Evolutionary conservation across 768 basidiomycete genomes (phyloP), one percentile per base, ranked within the genome.

Genomic region (Asterophora parasitica): DNA sequence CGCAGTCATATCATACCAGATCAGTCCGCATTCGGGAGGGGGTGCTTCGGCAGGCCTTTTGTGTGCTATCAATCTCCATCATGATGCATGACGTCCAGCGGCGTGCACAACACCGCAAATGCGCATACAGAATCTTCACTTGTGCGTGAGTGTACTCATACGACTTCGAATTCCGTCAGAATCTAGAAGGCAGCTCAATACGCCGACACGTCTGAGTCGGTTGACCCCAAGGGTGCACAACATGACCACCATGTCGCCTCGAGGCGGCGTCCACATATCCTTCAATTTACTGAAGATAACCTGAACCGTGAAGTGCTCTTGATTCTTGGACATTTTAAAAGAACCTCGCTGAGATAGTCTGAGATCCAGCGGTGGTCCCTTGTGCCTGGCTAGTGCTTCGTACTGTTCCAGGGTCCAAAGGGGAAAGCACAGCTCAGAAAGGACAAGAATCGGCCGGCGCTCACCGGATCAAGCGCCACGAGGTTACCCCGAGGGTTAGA

Each of bases 371-470:
- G n/a, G n/a, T n/a, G n/a, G n/a, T n/a, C 39, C 49, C 49, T 50
- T 42, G 49, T 50, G 49, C 49, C 49, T 50, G 38, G 33, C n/a
- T 42, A 27, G 13, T 23, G 23, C 23, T 6, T 23, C n/a, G n/a
- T n/a, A n/a, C n/a, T n/a, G n/a, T n/a, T n/a, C n/a, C n/a, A n/a
- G n/a, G n/a, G n/a, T n/a, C n/a, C n/a, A n/a, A n/a, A n/a, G n/a
- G n/a, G n/a, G n/a, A n/a, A n/a, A n/a, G n/a, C n/a, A n/a, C n/a
- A n/a, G n/a, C n/a, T n/a, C n/a, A n/a, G n/a, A n/a, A 42, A 42
- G 42, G 42, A 13, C 17, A 42, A 42, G 19, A 31, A 28, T 17
- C 42, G 42, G 42, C 10, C 42, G 42, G 42, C 28, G 15, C 28
- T 28, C 10, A 10, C 17, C 42, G 42, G 42, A 42, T 42, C 42